These are phyloP conservation scores for Fusarium aywerte DNA, from an alignment of 2,329 filamentous ascomycete genomes.

Conservation along the genomic window DNA sequence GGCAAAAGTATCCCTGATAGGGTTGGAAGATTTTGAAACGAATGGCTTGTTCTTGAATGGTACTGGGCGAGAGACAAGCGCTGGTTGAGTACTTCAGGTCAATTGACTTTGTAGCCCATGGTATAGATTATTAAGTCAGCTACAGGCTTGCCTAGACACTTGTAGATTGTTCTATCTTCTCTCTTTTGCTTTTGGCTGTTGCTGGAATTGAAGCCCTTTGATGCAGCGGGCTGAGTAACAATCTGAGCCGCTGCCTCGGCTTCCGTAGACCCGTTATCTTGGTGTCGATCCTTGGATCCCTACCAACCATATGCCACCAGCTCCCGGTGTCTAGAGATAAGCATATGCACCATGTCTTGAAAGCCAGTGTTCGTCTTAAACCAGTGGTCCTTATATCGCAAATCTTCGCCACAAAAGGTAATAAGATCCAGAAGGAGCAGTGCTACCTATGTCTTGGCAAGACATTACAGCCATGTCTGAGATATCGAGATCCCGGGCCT, in stretches of 20 bases:
- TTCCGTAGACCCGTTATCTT: slow-evolving; percentile 27
- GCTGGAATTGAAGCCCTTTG: neutral
- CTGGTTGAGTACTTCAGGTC: no score
- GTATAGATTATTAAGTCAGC: no score
- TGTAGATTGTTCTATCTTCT: no score
- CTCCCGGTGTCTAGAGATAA: slow-evolving; percentile 22
- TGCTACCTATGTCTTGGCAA: slow-evolving; percentile 20
- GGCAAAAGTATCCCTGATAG: neutral
- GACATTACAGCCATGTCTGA: slow-evolving; percentile 8
- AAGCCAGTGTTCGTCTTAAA: slow-evolving; percentile 14
- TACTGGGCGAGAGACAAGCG: no score
- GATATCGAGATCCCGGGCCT: neutral
- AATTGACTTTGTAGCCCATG: no score
- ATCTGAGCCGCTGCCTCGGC: neutral
- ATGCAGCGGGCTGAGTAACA: no score
- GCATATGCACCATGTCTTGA: slow-evolving; percentile 10
- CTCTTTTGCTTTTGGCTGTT: neutral
- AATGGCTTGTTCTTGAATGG: no score
- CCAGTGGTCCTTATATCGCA: slow-evolving; percentile 27
- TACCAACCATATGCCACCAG: slow-evolving; percentile 6
- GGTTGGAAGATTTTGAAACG: neutral
- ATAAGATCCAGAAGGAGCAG: neutral
- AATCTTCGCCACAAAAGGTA: slow-evolving; percentile 21
- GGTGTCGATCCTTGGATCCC: neutral
- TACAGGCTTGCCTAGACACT: no score